Evolutionary conservation across 371 early-diverging fungal species (phyloP).

Genomic region (Haplosporangium sp.): DNA sequence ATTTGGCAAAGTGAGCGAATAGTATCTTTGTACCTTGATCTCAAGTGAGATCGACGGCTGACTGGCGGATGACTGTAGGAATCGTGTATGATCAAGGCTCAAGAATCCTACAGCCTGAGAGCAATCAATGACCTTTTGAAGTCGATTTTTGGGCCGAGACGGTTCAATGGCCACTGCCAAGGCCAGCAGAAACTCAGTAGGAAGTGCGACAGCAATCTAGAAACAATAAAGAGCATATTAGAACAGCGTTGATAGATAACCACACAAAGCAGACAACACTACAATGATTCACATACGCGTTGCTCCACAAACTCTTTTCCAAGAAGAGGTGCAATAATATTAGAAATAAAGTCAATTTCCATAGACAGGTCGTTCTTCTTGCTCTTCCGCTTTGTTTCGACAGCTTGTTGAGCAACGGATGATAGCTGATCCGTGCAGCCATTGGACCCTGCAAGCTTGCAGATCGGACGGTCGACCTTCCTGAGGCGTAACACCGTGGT

Average conservation of each 20-base stretch:
- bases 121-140: constrained; percentile 40
- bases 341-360: constrained; percentile 24
- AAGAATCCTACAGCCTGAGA: constrained; percentile 33
- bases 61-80: constrained; percentile 13
- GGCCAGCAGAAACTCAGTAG: constrained; percentile 19
- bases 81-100: constrained; percentile 40
- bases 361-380: constrained; percentile 16
- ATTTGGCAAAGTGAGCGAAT: not conserved
- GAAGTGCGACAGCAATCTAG: constrained; percentile 30
- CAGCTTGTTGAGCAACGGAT: not conserved
- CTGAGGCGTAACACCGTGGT: constrained; percentile 42
- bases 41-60: constrained; percentile 29
- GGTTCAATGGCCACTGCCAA: constrained; percentile 27
- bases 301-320: constrained; percentile 48
- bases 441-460: not conserved
- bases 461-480: constrained; percentile 20
- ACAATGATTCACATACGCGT: constrained; percentile 10
- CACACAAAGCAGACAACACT: not conserved
- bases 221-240: not conserved
- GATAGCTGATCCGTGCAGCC: not conserved
- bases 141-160: constrained; percentile 27
- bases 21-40: constrained; percentile 31
- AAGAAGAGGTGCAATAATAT: constrained; percentile 29
- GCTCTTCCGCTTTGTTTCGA: not conserved
- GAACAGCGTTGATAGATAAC: too few species aligned